These are phyloP conservation scores for Tetrahymena malaccensis DNA, from an alignment of 73 alveolate species.

Conservation along the genomic window DNA sequence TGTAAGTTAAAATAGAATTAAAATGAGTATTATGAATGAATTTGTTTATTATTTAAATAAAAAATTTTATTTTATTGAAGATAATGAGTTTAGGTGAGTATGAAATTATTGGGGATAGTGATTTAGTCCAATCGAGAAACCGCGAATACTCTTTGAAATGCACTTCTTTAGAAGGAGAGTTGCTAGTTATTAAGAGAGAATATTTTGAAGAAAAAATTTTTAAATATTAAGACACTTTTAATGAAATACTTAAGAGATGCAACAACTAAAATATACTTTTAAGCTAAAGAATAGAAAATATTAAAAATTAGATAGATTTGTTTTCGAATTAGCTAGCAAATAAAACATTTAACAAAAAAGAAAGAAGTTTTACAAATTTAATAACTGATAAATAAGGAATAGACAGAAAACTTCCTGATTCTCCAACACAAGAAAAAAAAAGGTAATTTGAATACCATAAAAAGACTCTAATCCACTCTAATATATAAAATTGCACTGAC, in stretches of 20 bases:
- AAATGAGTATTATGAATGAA: too few relatives aligned
- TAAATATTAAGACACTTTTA: neutral
- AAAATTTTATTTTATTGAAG: neutral
- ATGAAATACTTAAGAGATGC: neutral
- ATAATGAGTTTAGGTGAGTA: neutral
- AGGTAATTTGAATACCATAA: neutral
- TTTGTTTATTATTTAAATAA: too few relatives aligned
- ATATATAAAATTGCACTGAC: neutral
- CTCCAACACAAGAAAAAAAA: neutral
- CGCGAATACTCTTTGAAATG: neutral
- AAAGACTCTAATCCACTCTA: neutral
- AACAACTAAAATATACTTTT: neutral
- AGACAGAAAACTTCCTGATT: neutral
- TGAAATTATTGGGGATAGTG: neutral
- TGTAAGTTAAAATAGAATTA: too few relatives aligned
- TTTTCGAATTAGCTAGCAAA: neutral
- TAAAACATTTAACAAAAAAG: neutral
- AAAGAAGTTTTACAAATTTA: neutral
- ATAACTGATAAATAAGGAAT: neutral
- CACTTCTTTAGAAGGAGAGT: neutral
- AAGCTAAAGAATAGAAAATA: neutral
- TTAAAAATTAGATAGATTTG: neutral
- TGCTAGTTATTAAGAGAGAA: neutral
- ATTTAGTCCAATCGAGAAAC: neutral
- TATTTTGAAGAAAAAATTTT: neutral